Conservation (phyloP, 2,329 filamentous ascomycete species). For the Colletotrichum neosansevieriae region DNA sequence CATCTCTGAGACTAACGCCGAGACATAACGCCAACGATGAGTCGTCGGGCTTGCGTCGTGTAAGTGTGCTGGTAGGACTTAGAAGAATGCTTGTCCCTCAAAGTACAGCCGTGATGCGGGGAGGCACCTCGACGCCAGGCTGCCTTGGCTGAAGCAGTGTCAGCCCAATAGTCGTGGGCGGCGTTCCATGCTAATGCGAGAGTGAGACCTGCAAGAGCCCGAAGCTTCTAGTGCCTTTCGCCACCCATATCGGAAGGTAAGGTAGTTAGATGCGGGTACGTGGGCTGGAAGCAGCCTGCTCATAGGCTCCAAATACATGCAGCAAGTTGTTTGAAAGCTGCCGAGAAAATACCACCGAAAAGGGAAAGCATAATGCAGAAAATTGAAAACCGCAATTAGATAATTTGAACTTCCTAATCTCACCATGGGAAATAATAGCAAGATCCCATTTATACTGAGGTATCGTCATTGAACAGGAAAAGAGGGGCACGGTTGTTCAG, state of each 20-base stretch:
- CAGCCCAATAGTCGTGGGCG: conserved; percentile 22
- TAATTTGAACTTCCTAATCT: background rate
- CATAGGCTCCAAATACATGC: background rate
- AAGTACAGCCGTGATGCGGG: background rate
- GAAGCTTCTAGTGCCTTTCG: too few relatives aligned
- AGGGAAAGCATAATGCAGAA: background rate
- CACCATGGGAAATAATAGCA: too few relatives aligned
- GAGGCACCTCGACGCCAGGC: conserved; percentile 9
- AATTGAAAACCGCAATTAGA: background rate
- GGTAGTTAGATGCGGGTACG: background rate
- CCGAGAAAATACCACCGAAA: background rate
- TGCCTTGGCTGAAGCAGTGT: conserved; percentile 35
- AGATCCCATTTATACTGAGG: background rate
- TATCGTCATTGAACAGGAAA: background rate
- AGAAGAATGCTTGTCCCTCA: background rate
- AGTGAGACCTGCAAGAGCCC: conserved; percentile 8
- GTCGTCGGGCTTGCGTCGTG: conserved; percentile 5
- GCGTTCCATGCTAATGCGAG: conserved; percentile 10
- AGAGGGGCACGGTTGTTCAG: conserved; percentile 26
- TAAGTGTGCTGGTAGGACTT: conserved; percentile 2
- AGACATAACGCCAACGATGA: background rate
- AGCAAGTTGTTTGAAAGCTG: background rate
- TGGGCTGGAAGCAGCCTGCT: too few relatives aligned
- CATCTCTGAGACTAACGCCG: background rate
- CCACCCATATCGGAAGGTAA: too few relatives aligned